Percentiles rank a stretch among this genome's conserved stretches.
Evolutionary conservation across 169 alveolate genomes (phyloP).

Genomic region (Neospora caninum): DNA sequence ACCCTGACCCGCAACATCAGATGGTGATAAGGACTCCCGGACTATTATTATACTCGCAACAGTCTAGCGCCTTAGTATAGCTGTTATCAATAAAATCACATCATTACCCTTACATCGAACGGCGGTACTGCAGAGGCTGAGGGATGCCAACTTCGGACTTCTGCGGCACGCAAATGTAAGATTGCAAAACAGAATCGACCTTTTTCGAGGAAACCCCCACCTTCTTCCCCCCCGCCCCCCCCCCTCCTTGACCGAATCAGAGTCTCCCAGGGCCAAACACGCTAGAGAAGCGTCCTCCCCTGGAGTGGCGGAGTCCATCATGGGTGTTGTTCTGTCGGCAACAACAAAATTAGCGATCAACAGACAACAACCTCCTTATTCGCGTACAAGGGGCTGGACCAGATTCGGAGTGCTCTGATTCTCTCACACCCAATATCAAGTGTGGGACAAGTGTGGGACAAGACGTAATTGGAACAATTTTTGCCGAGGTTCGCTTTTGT

Average conservation of each 20-base stretch:
- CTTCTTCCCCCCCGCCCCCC: background rate
- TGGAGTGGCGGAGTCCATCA: background rate
- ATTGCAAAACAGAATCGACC: background rate
- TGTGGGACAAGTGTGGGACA: conserved; percentile 33
- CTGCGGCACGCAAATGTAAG: background rate
- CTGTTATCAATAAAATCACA: too few relatives aligned
- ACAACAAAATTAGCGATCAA: background rate
- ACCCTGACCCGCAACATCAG: too few relatives aligned
- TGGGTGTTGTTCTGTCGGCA: background rate
- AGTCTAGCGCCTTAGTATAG: too few relatives aligned
- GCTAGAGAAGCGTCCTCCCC: background rate
- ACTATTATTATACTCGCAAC: too few relatives aligned
- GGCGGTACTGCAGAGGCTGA: background rate
- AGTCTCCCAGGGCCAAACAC: background rate
- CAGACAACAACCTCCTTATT: background rate
- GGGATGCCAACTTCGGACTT: background rate
- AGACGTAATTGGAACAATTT: conserved; percentile 38
- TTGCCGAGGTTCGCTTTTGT: conserved; percentile 12
- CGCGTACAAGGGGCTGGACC: conserved; percentile 1
- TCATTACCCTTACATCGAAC: too few relatives aligned
- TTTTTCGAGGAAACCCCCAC: background rate
- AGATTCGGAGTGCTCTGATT: conserved; percentile 50
- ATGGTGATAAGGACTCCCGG: too few relatives aligned
- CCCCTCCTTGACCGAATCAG: too few relatives aligned
- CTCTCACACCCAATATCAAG: conserved; percentile 40